Evolutionary conservation across 352 stramenopile genomes (phyloP), one percentile per base, ranked within the genome.

Genomic region (Globisporangium emineosum): DNA sequence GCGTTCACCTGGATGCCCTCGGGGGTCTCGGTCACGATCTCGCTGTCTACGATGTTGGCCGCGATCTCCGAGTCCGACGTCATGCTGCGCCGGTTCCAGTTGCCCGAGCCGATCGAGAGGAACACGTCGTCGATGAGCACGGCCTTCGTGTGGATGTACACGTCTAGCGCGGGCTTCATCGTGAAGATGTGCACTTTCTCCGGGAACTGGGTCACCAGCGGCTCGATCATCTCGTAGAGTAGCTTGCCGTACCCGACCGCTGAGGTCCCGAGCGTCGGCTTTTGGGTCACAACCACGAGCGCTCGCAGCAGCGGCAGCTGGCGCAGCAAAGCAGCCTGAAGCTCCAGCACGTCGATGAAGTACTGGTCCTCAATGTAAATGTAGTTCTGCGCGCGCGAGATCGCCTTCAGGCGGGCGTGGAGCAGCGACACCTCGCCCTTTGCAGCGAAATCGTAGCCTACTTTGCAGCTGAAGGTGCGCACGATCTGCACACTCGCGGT

Each of bases 1-100:
- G 70, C 65, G 3, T 67, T 59, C 13, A 84, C 77, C 2, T 51
- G 67, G 37, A 88, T 60, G 23, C 76, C 69, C 17, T 82, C 76
- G 0, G 29, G 60, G 5, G 71, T 60, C 40, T 66, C 33, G 13
- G 30, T 72, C 56, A 74, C 71, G 23, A 9, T 63, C n/a, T 73
- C 55, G 25, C 54, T 63, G 52, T 87, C 81, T n/a, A 90, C 69
- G 30, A 87, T 51, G 23, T 83, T 83, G 1, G 76, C 78, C 6
- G 66, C 75, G n/a, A 86, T 70, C 62, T 90, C 78, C 45, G 70
- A 77, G 73, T 87, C 81, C 12, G 66, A 78, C 3, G 77, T 88
- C 76, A 88, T 88, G 54, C 78, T 81, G 49, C 75, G 77, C 0
- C 74, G 69, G 57, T 91, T 89, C 82, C 79, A 91, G 65, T 91